Evolutionary conservation across 106 monocot genomes (phyloP).

Genomic region (Allium cepa): DNA sequence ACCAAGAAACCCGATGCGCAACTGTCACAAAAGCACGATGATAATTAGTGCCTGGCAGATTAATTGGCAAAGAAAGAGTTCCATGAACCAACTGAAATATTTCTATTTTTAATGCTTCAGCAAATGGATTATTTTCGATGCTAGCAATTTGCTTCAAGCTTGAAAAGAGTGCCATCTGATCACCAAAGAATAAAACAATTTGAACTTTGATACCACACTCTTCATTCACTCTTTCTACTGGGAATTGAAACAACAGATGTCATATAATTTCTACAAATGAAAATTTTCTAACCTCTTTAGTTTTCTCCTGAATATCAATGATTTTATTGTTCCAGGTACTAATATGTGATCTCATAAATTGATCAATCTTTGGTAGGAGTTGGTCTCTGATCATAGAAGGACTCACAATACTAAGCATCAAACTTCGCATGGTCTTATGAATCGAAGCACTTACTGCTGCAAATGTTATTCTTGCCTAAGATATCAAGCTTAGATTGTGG

Average conservation of each 20-base stretch:
- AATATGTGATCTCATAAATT: constrained; percentile 69
- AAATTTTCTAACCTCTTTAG: constrained; percentile 56
- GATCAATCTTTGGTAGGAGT: constrained; percentile 70
- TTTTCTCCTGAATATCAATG: constrained; percentile 80
- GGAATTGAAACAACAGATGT: too few relatives aligned
- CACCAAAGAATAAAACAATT: constrained; percentile 1
- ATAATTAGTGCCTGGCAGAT: constrained; percentile 86
- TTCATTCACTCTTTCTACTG: neutral
- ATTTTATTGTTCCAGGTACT: constrained; percentile 32
- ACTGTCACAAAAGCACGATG: constrained; percentile 33
- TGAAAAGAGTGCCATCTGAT: constrained; percentile 76
- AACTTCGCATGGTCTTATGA: constrained; percentile 76
- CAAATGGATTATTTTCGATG: constrained; percentile 40
- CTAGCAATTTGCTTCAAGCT: constrained; percentile 75
- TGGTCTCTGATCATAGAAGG: constrained; percentile 63
- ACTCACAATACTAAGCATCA: constrained; percentile 51
- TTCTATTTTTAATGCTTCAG: constrained; percentile 57
- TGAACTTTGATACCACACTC: neutral
- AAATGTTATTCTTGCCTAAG: constrained; percentile 71
- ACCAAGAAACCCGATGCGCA: too few relatives aligned
- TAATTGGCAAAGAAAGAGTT: constrained; percentile 77
- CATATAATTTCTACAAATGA: neutral
- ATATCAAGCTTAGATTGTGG: constrained; percentile 92
- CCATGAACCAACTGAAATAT: constrained; percentile 71
- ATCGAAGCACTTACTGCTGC: constrained; percentile 77